Percentiles rank a stretch among this genome's conserved stretches.
phyloP scores from a whole-genome alignment of 2,329 filamentous ascomycete genomes.

The Rutstroemia sp. region DNA sequence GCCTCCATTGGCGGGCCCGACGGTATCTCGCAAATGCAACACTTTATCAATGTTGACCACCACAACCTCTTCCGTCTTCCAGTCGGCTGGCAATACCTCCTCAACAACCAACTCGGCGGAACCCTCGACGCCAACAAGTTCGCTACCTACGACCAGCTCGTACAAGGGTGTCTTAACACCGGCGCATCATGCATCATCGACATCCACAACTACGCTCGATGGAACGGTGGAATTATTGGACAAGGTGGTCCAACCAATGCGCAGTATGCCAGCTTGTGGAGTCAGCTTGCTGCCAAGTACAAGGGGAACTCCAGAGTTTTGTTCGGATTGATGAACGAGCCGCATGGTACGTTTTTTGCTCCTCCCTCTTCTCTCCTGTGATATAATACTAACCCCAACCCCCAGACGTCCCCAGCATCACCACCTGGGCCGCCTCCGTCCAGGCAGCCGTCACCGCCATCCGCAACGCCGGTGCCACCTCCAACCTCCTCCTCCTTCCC shows the following conservation, averaged over 20 bases:
- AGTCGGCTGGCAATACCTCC: slow-evolving; percentile 53
- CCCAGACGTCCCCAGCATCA: slow-evolving; percentile 35
- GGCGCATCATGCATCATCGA: slow-evolving; percentile 55
- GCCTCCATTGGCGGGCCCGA: slow-evolving; percentile 27
- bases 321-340: slow-evolving; percentile 66
- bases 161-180: slow-evolving; percentile 48
- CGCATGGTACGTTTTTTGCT: slow-evolving; percentile 35
- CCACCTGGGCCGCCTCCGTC: slow-evolving; percentile 50
- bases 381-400: not conserved
- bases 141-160: slow-evolving; percentile 45
- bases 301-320: slow-evolving; percentile 44
- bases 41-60: slow-evolving; percentile 38
- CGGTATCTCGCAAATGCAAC: slow-evolving; percentile 24
- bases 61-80: slow-evolving; percentile 43
- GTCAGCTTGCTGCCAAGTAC: slow-evolving; percentile 51
- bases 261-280: slow-evolving; percentile 51
- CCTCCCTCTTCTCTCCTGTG: too few species aligned
- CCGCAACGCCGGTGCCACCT: slow-evolving; percentile 53
- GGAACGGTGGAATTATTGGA: slow-evolving; percentile 55
- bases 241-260: slow-evolving; percentile 56
- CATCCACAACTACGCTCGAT: slow-evolving; percentile 51
- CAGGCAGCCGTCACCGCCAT: slow-evolving; percentile 60
- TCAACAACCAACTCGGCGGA: slow-evolving; percentile 43
- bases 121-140: slow-evolving; percentile 41
- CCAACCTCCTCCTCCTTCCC: slow-evolving; percentile 56